phyloP scores from a whole-genome alignment of 163 green algal species.

The Coccomyxa subellipsoidea region DNA sequence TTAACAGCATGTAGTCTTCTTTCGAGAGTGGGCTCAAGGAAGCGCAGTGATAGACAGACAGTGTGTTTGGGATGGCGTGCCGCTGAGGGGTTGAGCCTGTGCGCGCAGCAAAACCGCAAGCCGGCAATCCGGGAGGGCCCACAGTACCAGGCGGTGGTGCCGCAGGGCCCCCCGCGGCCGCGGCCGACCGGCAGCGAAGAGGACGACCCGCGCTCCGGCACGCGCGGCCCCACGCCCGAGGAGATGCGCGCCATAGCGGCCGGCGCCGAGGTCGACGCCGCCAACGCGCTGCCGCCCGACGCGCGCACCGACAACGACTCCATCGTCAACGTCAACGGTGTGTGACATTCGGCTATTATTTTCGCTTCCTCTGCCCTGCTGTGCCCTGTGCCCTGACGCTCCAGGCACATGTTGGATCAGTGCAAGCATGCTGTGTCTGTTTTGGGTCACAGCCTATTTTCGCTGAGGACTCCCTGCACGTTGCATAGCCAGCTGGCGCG shows the following conservation, averaged over 20 bases:
- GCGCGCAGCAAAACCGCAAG: neutral
- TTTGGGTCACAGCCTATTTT: too few species aligned
- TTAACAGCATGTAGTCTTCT: too few species aligned
- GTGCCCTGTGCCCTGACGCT: too few species aligned
- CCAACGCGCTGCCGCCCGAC: slow-evolving; percentile 37
- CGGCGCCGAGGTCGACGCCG: slow-evolving; percentile 23
- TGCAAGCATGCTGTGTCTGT: neutral
- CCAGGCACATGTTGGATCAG: neutral
- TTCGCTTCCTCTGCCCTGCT: too few species aligned
- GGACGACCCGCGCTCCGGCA: slow-evolving; percentile 4
- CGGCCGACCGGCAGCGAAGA: slow-evolving; percentile 9
- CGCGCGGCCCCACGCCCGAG: slow-evolving; percentile 17
- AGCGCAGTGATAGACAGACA: neutral
- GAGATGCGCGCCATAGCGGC: slow-evolving; percentile 31
- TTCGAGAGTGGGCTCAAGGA: neutral
- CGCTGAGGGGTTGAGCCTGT: neutral
- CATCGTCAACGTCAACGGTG: neutral
- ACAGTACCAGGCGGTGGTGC: slow-evolving; percentile 35
- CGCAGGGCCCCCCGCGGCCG: neutral
- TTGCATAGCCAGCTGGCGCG: too few species aligned
- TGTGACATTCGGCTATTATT: neutral
- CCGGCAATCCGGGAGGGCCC: slow-evolving; percentile 28
- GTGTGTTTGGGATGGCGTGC: too few species aligned
- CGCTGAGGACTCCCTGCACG: too few species aligned
- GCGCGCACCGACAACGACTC: slow-evolving; percentile 26